phyloP scores from a whole-genome alignment of 495 filamentous ascomycete genomes.

The Aspergillus coremiiformis region DNA sequence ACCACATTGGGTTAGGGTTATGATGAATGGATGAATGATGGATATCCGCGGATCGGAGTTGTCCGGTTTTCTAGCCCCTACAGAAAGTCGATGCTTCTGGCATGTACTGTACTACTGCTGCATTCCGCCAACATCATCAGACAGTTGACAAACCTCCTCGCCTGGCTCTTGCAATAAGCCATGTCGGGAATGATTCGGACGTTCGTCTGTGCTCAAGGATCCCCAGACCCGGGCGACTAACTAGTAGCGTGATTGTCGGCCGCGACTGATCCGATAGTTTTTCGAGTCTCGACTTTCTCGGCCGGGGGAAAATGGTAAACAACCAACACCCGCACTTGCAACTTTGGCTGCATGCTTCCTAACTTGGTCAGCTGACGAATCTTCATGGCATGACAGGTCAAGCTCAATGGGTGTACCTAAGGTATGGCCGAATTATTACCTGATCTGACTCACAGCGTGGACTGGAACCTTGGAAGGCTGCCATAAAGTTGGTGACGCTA shows the following conservation, averaged over 20 bases:
- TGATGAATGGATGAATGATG: too few species aligned
- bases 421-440: neutral
- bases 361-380: constrained; percentile 1
- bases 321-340: neutral
- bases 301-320: neutral
- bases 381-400: neutral
- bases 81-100: neutral
- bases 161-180: neutral
- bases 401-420: neutral
- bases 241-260: neutral
- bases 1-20: neutral
- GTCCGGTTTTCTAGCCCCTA: neutral
- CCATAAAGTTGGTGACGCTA: neutral
- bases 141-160: neutral
- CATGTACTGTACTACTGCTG: neutral
- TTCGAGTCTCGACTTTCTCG: neutral
- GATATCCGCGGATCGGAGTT: constrained; percentile 3
- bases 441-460: neutral
- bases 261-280: neutral
- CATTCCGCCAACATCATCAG: neutral
- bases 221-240: too few species aligned
- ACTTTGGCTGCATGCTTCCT: neutral
- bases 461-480: neutral
- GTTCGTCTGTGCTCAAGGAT: neutral
- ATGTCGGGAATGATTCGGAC: neutral